These are phyloP conservation scores for Xylariaceae sp. DNA, from an alignment of 2,329 filamentous ascomycete species.

Conservation along the genomic window DNA sequence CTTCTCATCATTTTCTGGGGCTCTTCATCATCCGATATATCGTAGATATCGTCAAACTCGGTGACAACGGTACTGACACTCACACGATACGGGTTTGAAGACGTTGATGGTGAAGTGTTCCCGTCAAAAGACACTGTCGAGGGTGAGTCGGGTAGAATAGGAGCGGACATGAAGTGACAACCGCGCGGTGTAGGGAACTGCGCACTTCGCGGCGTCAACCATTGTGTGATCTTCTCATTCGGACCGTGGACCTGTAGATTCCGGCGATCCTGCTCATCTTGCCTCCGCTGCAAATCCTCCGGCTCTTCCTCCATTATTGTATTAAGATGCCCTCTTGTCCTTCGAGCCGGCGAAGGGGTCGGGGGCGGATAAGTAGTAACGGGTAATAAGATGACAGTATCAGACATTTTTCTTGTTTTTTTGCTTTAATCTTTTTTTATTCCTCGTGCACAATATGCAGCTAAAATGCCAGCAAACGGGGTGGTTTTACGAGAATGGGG, in stretches of 20 bases:
- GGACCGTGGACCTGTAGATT: conserved; percentile 31
- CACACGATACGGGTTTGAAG: conserved; percentile 53
- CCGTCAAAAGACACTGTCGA: conserved; percentile 50
- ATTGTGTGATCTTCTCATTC: conserved; percentile 50
- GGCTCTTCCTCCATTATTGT: conserved; percentile 58
- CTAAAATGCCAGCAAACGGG: conserved; percentile 22
- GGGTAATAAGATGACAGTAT: conserved; percentile 36
- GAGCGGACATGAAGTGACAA: conserved; percentile 58
- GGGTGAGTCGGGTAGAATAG: conserved; percentile 57
- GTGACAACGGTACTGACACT: conserved; percentile 60
- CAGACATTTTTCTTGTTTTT: conserved; percentile 42
- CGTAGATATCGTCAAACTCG: conserved; percentile 83
- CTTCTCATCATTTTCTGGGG: conserved; percentile 40
- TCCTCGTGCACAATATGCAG: conserved; percentile 20
- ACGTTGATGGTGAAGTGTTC: conserved; percentile 44
- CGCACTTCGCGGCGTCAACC: conserved; percentile 55
- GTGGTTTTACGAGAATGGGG: conserved; percentile 18
- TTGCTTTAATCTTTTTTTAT: conserved; percentile 28
- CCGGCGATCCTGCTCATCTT: conserved; percentile 26
- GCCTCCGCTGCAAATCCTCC: conserved; percentile 35
- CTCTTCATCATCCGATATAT: conserved; percentile 74
- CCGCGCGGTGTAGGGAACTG: conserved; percentile 71
- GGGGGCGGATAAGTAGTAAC: conserved; percentile 41
- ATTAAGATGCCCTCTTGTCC: conserved; percentile 52
- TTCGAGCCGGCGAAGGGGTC: conserved; percentile 53